A percentile compares a stretch with the other conserved stretches of the same genome.
phyloP scores from a whole-genome alignment of 306 rosid genomes.

The Rubus idaeus region DNA sequence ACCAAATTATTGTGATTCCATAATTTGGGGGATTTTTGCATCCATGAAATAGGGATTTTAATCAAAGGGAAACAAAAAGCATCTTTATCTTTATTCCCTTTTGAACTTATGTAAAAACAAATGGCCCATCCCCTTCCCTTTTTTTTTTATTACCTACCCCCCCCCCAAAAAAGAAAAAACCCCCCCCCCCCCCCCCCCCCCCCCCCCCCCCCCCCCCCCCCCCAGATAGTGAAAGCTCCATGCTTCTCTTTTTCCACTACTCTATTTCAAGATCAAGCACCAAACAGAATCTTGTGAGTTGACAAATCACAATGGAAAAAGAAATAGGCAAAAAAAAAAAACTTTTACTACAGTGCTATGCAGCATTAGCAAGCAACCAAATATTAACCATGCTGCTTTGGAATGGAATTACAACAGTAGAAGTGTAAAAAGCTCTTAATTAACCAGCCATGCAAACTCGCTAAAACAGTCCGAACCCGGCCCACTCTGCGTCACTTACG shows the following conservation, averaged over 20 bases:
- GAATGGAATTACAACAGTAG: not conserved
- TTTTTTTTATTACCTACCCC: no score
- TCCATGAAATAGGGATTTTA: not conserved
- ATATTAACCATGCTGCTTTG: not conserved
- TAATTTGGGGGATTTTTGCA: not conserved
- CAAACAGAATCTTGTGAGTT: not conserved
- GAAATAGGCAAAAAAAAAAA: not conserved
- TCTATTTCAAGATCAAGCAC: not conserved
- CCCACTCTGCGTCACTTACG: slow-evolving; percentile 67
- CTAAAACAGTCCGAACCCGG: slow-evolving; percentile 80
- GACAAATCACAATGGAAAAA: not conserved
- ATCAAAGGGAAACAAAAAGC: not conserved
- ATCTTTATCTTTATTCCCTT: no score
- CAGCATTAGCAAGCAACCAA: not conserved
- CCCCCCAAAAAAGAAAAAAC: no score
- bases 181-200: no score
- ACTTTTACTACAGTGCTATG: not conserved
- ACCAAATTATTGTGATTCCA: not conserved
- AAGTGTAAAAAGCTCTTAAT: not conserved
- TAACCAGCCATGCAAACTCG: not conserved
- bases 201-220: no score
- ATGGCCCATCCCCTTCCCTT: no score
- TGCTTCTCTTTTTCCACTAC: not conserved
- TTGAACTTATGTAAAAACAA: not conserved
- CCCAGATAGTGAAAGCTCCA: not conserved